Base-by-base conservation (phyloP, 2,329 filamentous ascomycete species). In the Cyphellophora attinorum region DNA sequence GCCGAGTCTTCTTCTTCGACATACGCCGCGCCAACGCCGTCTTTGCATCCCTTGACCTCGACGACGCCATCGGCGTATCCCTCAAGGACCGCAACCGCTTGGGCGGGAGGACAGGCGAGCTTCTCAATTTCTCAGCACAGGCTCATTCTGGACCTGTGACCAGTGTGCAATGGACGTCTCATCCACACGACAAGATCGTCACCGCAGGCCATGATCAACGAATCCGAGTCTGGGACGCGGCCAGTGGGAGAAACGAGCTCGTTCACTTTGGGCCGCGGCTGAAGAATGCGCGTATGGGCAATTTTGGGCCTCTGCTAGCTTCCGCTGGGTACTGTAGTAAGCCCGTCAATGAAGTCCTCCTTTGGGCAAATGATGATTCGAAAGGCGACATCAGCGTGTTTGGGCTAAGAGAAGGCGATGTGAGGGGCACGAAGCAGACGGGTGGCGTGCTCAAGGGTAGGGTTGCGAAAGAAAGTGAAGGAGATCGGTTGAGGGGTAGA, bases 81-180 rank as follows among this genome's bases (percentile, higher is more conserved):
- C 31, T 29, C 11, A 25, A 8, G n/a, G 21, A 25, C 8, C 8
- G n/a, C 8, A 25, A 25, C 21, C 42, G 36, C 12, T 19, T 30
- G 56, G 34, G 28, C 11, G 31, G 37, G 5, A 33, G 37, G 3
- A 21, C 16, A 25, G 59, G 65, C 23, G 10, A 31, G 12, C 57
- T 59, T 11, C 61, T 58, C 41, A 64, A 60, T 15, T 64, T 52
- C n/a, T 55, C 53, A 35, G 66, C 59, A 27, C 59, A 67, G 47
- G 85, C 89, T 0, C 89, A 96, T 51, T 70, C 72, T 8, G 86
- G 83, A 3, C 74, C 85, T 1, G 85, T 93, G 2, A 95, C 94
- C 42, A 84, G 83, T 1, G 64, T 95, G 5, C 68, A 78, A 1
- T 96, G 86, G 85, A 88, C 82, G 1, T 78, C 85, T 40, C 79